Evolutionary conservation across 345 rosid species (phyloP).

Genomic region (Eutrema heterophyllum): DNA sequence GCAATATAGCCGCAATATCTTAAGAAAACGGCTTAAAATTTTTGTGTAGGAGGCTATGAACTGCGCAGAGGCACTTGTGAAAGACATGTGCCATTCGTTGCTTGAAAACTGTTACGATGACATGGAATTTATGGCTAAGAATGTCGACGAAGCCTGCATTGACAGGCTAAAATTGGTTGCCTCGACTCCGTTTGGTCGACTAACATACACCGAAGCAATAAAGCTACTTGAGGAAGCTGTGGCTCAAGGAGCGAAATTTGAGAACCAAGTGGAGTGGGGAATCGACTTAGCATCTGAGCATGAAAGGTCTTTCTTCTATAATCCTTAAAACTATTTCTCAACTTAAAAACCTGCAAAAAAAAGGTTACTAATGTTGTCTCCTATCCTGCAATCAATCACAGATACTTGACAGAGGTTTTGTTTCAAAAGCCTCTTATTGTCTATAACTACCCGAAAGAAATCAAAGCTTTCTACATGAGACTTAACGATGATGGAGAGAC

Average conservation of each 20-base stretch:
- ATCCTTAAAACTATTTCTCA: background rate
- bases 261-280: conserved; percentile 85
- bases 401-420: background rate
- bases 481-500: too few relatives aligned
- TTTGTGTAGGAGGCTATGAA: conserved; percentile 83
- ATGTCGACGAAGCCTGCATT: conserved; percentile 62
- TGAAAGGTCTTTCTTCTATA: conserved; percentile 53
- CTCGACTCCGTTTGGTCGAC: conserved; percentile 73
- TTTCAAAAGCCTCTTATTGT: too few relatives aligned
- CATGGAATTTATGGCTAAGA: conserved; percentile 85
- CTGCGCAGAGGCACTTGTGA: conserved; percentile 95
- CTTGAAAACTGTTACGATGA: conserved; percentile 79
- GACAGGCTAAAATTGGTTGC: conserved; percentile 72
- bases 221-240: conserved; percentile 60
- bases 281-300: conserved; percentile 95
- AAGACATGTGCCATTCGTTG: conserved; percentile 72
- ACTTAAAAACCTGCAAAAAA: too few relatives aligned
- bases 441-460: too few relatives aligned
- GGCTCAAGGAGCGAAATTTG: conserved; percentile 64
- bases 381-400: conserved; percentile 31
- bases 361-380: background rate
- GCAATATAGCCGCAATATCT: background rate
- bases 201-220: conserved; percentile 86
- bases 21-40: background rate
- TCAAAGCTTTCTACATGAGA: too few relatives aligned